These are phyloP conservation scores for Tanacetum coccineum DNA, from an alignment of 129 eudicot species.

Conservation along the genomic window DNA sequence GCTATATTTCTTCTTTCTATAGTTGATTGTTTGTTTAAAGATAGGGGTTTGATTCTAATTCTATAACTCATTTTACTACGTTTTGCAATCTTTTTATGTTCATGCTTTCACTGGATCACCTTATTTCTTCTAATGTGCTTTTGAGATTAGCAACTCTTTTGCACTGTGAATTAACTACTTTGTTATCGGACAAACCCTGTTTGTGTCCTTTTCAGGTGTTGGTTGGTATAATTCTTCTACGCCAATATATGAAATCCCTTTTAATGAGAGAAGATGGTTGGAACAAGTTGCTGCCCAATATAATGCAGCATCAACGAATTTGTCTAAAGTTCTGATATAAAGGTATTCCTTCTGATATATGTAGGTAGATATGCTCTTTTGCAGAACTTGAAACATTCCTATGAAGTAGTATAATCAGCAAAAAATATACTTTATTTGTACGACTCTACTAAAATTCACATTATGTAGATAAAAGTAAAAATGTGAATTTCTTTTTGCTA, in stretches of 20 bases:
- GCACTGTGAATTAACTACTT: no score
- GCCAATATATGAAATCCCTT: slow-evolving; percentile 70
- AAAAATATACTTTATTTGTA: no score
- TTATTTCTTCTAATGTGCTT: background rate
- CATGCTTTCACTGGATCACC: slow-evolving; percentile 2
- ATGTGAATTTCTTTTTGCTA: no score
- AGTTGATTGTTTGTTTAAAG: no score
- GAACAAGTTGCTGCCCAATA: slow-evolving; percentile 72
- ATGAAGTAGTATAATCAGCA: no score
- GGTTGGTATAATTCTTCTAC: slow-evolving; percentile 77
- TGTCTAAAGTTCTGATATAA: no score
- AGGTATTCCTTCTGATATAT: no score
- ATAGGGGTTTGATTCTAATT: slow-evolving; percentile 22
- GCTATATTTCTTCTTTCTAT: no score
- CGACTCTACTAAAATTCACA: no score
- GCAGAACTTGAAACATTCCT: no score
- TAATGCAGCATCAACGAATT: slow-evolving; percentile 25
- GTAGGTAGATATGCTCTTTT: no score
- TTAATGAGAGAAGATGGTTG: slow-evolving; percentile 67
- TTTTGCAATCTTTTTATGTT: background rate
- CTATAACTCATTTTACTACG: background rate
- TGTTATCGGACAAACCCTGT: background rate
- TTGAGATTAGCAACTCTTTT: background rate
- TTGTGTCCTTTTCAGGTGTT: slow-evolving; percentile 43
- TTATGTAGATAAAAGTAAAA: no score